Conservation (phyloP, 2,329 filamentous ascomycete genomes). For the Microdochium bolleyi region DNA sequence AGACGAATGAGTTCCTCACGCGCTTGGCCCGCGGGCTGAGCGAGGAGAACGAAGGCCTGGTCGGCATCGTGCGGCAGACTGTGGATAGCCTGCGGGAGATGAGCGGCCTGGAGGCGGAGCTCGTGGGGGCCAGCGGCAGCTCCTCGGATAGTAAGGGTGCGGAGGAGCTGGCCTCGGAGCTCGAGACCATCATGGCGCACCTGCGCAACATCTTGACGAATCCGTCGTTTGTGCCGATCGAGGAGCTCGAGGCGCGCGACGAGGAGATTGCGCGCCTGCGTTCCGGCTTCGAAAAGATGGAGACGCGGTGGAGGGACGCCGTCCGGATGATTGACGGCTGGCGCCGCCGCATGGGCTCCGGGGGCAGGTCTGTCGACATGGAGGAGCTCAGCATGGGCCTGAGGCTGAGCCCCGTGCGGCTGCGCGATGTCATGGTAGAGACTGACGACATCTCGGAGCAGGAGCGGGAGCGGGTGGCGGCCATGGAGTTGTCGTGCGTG, state of each 20-base stretch:
- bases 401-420: conserved; percentile 50
- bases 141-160: conserved; percentile 27
- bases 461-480: conserved; percentile 13
- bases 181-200: conserved; percentile 72
- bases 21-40: conserved; percentile 75
- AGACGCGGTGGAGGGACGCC: conserved; percentile 81
- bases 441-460: conserved; percentile 14
- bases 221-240: conserved; percentile 89
- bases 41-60: conserved; percentile 83
- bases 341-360: conserved; percentile 71
- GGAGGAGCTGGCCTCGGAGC: conserved; percentile 64
- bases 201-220: conserved; percentile 82
- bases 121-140: conserved; percentile 14
- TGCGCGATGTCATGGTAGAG: conserved; percentile 42
- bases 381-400: conserved; percentile 63
- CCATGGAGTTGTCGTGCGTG: conserved; percentile 27
- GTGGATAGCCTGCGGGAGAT: conserved; percentile 64
- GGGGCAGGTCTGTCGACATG: conserved; percentile 61
- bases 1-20: conserved; percentile 88
- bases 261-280: conserved; percentile 80
- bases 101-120: conserved; percentile 45
- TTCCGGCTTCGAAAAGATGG: conserved; percentile 89
- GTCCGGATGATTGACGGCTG: conserved; percentile 87
- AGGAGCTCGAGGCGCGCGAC: conserved; percentile 88
- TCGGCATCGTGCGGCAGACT: conserved; percentile 63